Base-by-base conservation (phyloP, 805 yeast species). In the Pichia rugopelliculosa region DNA sequence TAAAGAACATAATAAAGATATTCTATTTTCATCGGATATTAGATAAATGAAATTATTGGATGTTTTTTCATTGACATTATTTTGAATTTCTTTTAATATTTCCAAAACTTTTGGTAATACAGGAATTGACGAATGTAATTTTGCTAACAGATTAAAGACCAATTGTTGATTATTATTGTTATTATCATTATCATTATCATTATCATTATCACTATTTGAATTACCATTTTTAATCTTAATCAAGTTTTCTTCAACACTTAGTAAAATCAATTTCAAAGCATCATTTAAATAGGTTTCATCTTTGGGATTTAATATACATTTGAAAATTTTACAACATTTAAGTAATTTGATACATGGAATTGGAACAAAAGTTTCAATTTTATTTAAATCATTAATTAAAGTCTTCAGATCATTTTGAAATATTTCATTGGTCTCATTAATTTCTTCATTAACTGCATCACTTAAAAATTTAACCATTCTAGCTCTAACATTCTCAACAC, bases 1-100 rank as follows among this genome's bases (percentile, higher is more conserved):
- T 40, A 63, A 46, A 1, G 61, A 54, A 46, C 68, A 63, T 1
- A 65, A 55, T 39, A 65, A 49, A 4, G 62, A 55, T 10, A 65
- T 44, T 46, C 66, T 54, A 38, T 60, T 61, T 37, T 62, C 68
- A 39, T 61, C 59, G 15, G 59, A 49, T 7, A 64, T 51, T 17
- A 61, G 49, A 26, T 46, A 48, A 12, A 44, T 50, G 6, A 37
- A 9, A 18, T 41, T 33, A 7, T 43, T 46, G n/a, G 39, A 17
- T 8, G 18, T 36, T 5, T 36, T 36, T 12, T 36, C 20, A n/a
- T 36, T 36, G 13, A 17, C 20, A 20, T 20, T 36, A 51, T 15
- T 17, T 23, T 20, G 26, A 22, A 39, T 23, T 21, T 17, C 10
- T 45, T n/a, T 15, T 8, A 39, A 22, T 18, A 48, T 18, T 41